Evolutionary conservation across 768 basidiomycete species (phyloP).

Genomic region (Cyclocybe aegerita): DNA sequence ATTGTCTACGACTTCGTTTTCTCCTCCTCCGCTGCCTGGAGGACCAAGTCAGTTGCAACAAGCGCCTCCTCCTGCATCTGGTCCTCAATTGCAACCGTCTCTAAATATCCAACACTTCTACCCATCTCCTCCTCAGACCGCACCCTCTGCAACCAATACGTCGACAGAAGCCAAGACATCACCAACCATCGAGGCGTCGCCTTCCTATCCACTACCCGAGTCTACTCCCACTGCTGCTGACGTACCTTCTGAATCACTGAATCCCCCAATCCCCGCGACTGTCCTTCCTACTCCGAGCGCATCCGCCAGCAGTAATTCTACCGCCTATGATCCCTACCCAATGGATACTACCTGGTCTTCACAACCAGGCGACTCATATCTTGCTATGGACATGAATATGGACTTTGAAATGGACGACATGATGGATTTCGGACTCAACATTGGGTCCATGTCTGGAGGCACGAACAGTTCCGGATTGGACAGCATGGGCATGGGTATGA

Average conservation of each 20-base stretch:
- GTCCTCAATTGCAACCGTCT: constrained; percentile 16
- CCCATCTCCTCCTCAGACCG: constrained; percentile 61
- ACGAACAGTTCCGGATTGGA: constrained; percentile 14
- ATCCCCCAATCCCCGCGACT: neutral
- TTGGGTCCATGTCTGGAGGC: constrained; percentile 13
- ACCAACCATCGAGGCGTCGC: constrained; percentile 19
- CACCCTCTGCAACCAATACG: constrained; percentile 24
- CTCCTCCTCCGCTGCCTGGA: neutral
- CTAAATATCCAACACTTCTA: constrained; percentile 45
- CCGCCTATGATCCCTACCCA: constrained; percentile 43
- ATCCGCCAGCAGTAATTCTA: constrained; percentile 19
- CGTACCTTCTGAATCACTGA: neutral
- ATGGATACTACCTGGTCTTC: constrained; percentile 38
- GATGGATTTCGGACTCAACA: constrained; percentile 37
- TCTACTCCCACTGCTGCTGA: constrained; percentile 4
- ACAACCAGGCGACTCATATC: constrained; percentile 28
- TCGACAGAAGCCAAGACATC: constrained; percentile 24
- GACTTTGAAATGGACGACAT: constrained; percentile 38
- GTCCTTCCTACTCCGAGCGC: constrained; percentile 7
- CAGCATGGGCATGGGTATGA: constrained; percentile 36
- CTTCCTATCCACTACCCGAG: constrained; percentile 7
- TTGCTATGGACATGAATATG: constrained; percentile 57
- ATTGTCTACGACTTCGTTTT: neutral
- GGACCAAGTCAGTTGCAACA: neutral
- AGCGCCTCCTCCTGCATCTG: constrained; percentile 5